Evolutionary conservation across 1,284 basidiomycete species (phyloP), one percentile per base, ranked within the genome.

Genomic region (Pascua guehoae): DNA sequence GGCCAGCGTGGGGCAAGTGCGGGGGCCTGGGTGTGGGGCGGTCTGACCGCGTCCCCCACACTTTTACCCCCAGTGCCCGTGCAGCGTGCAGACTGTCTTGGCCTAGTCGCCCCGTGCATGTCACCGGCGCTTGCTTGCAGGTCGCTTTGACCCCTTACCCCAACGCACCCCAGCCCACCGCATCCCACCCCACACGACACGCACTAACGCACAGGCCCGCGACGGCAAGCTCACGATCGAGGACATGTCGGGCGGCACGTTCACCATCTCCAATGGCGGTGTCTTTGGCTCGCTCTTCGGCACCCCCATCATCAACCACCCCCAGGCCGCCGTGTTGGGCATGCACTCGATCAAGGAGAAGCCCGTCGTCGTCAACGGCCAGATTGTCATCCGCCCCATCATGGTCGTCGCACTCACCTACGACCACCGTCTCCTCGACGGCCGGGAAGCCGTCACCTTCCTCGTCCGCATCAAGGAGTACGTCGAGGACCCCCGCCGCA

Each of bases 221-320:
- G 95, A 98, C 77, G 86, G 88, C 74, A 97, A 98, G 80, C 84
- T 98, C 52, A 88, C 90, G 37, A 84, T 98, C 58, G 96, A 98
- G 76, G 92, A 95, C 75, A 94, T 95, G 95, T 83, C 91, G 45
- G 96, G 95, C 55, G 94, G 95, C 52, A 88, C 91, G 18, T 98
- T 98, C 83, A 98, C 95, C 69, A 98, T 98, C 78, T 98, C 95
- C 54, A 98, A 98, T 76, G 96, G 96, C 50, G 96, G 95, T 70
- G 95, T 98, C 73, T 98, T 98, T 71, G 95, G 95, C 55, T 96
- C 92, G 53, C 81, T 98, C 49, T 97, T 88, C 74, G 95, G 95
- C 51, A 98, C 95, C 41, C 95, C 95, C 51, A 94, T 93, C 76
- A 94, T 98, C 80, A 98, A 98, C 82, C 81, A 95, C 56, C 95